Conservation (phyloP, 345 rosid genomes). For the Abelmoschus esculentus region DNA sequence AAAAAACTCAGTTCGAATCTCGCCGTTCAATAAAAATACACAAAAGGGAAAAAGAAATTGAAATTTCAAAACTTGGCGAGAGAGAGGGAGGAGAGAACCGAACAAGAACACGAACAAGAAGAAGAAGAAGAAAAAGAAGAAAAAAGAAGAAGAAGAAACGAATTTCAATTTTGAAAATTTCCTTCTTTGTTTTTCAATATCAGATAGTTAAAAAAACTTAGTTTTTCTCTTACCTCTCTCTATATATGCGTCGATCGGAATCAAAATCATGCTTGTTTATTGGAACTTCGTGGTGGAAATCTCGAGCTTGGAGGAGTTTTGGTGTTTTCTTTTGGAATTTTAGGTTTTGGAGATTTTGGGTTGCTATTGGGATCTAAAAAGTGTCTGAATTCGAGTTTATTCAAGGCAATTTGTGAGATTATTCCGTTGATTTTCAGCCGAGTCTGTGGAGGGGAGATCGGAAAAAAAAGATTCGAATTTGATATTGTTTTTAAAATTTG, state of each 20-base stretch:
- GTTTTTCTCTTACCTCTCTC: not conserved
- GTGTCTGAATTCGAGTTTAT: conserved; percentile 26
- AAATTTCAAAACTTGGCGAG: conserved; percentile 77
- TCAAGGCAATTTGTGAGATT: conserved; percentile 22
- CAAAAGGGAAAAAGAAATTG: conserved; percentile 34
- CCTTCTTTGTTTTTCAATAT: conserved; percentile 6
- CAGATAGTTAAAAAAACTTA: not conserved
- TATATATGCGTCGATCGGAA: conserved; percentile 21
- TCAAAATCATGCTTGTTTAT: conserved; percentile 13
- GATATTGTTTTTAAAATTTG: conserved; percentile 4
- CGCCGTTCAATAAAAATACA: conserved; percentile 45
- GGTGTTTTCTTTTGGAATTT: conserved; percentile 13
- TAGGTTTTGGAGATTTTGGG: conserved; percentile 12
- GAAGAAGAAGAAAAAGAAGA: too few relatives aligned
- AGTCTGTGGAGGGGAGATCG: not conserved
- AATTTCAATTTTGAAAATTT: not conserved
- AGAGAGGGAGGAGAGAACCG: conserved; percentile 80
- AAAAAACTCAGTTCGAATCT: conserved; percentile 25
- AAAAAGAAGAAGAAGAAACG: conserved; percentile 20
- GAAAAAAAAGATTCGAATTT: conserved; percentile 12
- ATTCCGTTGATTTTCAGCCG: conserved; percentile 11
- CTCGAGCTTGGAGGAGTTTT: conserved; percentile 34
- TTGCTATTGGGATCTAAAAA: conserved; percentile 38
- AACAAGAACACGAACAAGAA: conserved; percentile 25
- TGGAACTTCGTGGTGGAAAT: conserved; percentile 16